Conservation (phyloP, 2,329 filamentous ascomycete species). For the Colletotrichum chrysophilum region DNA sequence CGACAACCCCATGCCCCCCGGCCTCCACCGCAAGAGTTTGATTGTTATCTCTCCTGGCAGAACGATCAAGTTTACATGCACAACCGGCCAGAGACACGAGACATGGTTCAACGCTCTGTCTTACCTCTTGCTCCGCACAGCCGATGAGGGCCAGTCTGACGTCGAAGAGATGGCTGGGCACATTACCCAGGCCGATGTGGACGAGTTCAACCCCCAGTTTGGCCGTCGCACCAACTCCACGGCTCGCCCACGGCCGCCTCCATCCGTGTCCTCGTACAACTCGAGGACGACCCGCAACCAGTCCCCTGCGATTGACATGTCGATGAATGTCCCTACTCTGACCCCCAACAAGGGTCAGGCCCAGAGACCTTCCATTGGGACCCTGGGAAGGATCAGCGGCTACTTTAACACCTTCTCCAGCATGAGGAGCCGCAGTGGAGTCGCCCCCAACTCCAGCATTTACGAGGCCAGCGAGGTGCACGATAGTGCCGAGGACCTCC, state of each 20-base stretch:
- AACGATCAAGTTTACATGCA: slow-evolving; percentile 90
- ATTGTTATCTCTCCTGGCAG: slow-evolving; percentile 89
- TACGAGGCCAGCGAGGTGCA: slow-evolving; percentile 69
- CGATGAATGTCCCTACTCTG: slow-evolving; percentile 61
- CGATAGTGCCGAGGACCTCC: slow-evolving; percentile 83
- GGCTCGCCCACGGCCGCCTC: slow-evolving; percentile 57
- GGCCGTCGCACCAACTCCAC: slow-evolving; percentile 34
- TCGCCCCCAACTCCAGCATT: slow-evolving; percentile 50
- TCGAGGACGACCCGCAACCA: slow-evolving; percentile 73
- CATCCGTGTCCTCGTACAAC: slow-evolving; percentile 80
- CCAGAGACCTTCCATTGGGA: slow-evolving; percentile 45
- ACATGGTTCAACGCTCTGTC: slow-evolving; percentile 98
- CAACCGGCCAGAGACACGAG: slow-evolving; percentile 92
- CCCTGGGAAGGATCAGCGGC: slow-evolving; percentile 63
- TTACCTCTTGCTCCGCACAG: slow-evolving; percentile 84
- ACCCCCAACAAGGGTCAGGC: slow-evolving; percentile 54
- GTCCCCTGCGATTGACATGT: slow-evolving; percentile 58
- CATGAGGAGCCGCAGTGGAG: slow-evolving; percentile 56
- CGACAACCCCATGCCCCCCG: slow-evolving; percentile 93
- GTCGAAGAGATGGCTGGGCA: slow-evolving; percentile 63
- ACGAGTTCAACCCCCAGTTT: slow-evolving; percentile 82
- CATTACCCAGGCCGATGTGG: slow-evolving; percentile 66
- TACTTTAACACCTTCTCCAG: slow-evolving; percentile 65
- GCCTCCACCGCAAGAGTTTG: slow-evolving; percentile 91
- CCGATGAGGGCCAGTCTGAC: slow-evolving; percentile 66